Evolutionary conservation across 148 eudicot genomes (phyloP).

Genomic region (Fallopia convolvulus): DNA sequence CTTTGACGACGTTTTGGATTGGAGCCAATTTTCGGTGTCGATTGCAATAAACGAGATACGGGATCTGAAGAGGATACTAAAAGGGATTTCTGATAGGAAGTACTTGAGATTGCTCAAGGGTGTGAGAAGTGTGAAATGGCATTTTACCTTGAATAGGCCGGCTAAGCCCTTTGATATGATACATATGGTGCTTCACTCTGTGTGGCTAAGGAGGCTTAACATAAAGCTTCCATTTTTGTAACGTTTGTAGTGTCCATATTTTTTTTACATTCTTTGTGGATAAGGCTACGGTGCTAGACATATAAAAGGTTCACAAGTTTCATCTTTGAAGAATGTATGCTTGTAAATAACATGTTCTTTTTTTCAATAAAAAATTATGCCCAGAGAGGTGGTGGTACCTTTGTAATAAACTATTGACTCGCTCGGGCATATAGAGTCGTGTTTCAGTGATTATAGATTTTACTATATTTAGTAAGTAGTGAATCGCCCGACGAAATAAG

Average conservation of each 20-base stretch:
- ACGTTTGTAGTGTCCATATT: background rate
- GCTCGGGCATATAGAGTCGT: too few species aligned
- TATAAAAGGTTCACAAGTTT: too few species aligned
- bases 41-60: background rate
- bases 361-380: too few species aligned
- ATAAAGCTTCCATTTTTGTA: conserved; percentile 6
- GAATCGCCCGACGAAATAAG: too few species aligned
- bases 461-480: too few species aligned
- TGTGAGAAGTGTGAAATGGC: conserved; percentile 14
- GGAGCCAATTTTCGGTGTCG: conserved; percentile 13
- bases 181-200: conserved; percentile 16
- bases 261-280: too few species aligned
- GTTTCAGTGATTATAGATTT: too few species aligned
- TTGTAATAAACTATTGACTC: too few species aligned
- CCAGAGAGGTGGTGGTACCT: too few species aligned
- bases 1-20: conserved; percentile 11
- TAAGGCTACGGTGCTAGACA: too few species aligned
- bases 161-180: conserved; percentile 17
- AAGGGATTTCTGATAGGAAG: background rate
- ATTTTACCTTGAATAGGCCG: conserved; percentile 18
- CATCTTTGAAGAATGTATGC: too few species aligned
- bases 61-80: conserved; percentile 12
- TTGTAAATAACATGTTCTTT: too few species aligned
- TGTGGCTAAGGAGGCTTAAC: conserved; percentile 14
- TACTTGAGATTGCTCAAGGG: conserved; percentile 13